A percentile compares a stretch with the other conserved stretches of the same genome.
These are phyloP conservation scores for Phyllosticta ampelicida DNA, from an alignment of 2,329 filamentous ascomycete species.

Conservation along the genomic window DNA sequence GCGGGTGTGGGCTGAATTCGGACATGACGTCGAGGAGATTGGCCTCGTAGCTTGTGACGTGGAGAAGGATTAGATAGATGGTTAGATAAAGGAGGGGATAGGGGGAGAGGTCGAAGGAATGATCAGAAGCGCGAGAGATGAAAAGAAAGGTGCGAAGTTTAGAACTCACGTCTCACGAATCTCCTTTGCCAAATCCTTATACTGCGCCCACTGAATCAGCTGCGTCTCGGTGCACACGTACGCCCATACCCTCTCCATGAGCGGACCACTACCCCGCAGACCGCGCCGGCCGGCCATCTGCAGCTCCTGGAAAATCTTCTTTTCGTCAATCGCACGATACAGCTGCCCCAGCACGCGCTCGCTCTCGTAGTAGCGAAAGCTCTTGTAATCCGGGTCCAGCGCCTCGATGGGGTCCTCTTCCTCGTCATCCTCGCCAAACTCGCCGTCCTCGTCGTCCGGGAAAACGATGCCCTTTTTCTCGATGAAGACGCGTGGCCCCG, in stretches of 20 bases:
- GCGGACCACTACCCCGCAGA: conserved; percentile 13
- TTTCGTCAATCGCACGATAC: conserved; percentile 64
- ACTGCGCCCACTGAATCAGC: conserved; percentile 31
- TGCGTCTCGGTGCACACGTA: conserved; percentile 31
- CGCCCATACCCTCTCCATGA: conserved; percentile 26
- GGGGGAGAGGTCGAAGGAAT: neutral
- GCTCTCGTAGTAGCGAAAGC: conserved; percentile 53
- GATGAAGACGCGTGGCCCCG: conserved; percentile 35
- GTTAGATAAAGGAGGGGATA: neutral
- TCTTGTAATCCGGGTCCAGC: conserved; percentile 16
- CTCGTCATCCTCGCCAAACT: conserved; percentile 17
- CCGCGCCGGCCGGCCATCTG: conserved; percentile 14
- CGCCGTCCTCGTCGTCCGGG: conserved; percentile 20
- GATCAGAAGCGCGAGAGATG: too few species aligned
- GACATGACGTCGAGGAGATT: conserved; percentile 40
- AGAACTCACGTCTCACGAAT: conserved; percentile 36
- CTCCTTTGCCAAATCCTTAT: conserved; percentile 29
- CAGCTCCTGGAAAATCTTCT: conserved; percentile 42
- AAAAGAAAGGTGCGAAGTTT: too few species aligned
- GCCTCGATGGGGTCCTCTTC: conserved; percentile 27
- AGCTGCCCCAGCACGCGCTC: conserved; percentile 58
- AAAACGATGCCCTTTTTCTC: conserved; percentile 18
- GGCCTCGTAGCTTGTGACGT: conserved; percentile 42
- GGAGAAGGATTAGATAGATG: neutral
- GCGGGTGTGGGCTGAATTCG: conserved; percentile 20